phyloP scores from a whole-genome alignment of 2,329 filamentous ascomycete species.

The Fusarium drepaniforme region DNA sequence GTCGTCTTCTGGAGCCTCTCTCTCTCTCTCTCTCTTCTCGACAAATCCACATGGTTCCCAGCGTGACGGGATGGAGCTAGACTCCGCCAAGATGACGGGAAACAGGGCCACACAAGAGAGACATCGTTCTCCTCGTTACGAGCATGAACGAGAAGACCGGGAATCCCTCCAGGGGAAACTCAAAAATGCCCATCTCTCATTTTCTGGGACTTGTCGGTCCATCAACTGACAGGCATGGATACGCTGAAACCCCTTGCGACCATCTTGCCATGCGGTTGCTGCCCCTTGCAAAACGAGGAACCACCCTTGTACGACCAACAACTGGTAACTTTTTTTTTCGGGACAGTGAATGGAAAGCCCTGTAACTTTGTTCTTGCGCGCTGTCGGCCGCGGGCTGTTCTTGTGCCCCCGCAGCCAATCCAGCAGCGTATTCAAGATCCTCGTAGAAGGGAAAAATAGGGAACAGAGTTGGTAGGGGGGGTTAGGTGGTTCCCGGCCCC shows the following conservation, averaged over 20 bases:
- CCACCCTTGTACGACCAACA: neutral
- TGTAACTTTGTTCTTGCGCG: constrained; percentile 1
- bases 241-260: neutral
- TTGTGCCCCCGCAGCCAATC: constrained; percentile 5
- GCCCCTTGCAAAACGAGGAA: neutral
- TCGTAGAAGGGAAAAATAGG: neutral
- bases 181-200: neutral
- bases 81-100: neutral
- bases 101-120: neutral
- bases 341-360: neutral
- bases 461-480: constrained; percentile 7
- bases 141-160: neutral
- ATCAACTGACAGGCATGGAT: constrained; percentile 1
- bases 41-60: neutral
- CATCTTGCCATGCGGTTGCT: neutral
- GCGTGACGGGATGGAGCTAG: neutral
- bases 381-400: neutral
- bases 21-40: neutral
- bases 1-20: neutral
- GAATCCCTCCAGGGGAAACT: neutral
- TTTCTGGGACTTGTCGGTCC: neutral
- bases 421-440: constrained; percentile 12
- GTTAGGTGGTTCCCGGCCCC: constrained; percentile 23
- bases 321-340: neutral
- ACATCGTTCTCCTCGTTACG: neutral